Evolutionary conservation across 1,284 basidiomycete species (phyloP).

Genomic region (Moniliella sp.): DNA sequence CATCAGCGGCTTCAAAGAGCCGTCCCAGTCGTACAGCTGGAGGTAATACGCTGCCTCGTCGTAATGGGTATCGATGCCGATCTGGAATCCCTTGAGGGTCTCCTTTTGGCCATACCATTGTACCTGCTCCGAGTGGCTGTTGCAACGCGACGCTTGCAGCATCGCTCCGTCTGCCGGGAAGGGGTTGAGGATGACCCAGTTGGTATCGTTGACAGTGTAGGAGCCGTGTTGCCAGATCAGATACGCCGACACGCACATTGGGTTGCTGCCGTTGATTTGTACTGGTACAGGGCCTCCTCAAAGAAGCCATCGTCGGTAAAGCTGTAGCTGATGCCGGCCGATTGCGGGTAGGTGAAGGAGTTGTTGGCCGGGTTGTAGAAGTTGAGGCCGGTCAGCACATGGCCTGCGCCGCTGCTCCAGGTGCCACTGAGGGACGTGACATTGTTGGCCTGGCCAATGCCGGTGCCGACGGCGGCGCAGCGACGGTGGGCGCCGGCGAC

Average conservation of each 20-base stretch:
- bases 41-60: slow-evolving; percentile 6
- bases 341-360: slow-evolving; percentile 20
- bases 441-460: slow-evolving; percentile 1
- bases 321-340: slow-evolving; percentile 25
- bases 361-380: slow-evolving; percentile 28
- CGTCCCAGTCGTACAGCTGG: slow-evolving; percentile 8
- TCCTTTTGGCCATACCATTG: slow-evolving; percentile 9
- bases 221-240: slow-evolving; percentile 32
- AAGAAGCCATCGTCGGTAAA: slow-evolving; percentile 28
- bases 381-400: slow-evolving; percentile 15
- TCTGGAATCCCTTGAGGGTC: neutral
- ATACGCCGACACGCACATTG: slow-evolving; percentile 19
- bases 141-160: slow-evolving; percentile 7
- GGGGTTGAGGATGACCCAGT: slow-evolving; percentile 8
- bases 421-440: slow-evolving; percentile 11
- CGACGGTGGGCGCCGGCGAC: too few species aligned
- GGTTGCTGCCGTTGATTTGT: slow-evolving; percentile 11
- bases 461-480: too few species aligned
- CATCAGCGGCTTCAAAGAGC: slow-evolving; percentile 1
- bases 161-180: slow-evolving; percentile 12
- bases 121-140: slow-evolving; percentile 4
- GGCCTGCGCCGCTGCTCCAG: slow-evolving; percentile 21
- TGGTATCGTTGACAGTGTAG: slow-evolving; percentile 16
- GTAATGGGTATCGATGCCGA: slow-evolving; percentile 5
- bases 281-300: slow-evolving; percentile 27